Base-by-base conservation (phyloP, 164 flowering plant species). In the Buxus sempervirens region DNA sequence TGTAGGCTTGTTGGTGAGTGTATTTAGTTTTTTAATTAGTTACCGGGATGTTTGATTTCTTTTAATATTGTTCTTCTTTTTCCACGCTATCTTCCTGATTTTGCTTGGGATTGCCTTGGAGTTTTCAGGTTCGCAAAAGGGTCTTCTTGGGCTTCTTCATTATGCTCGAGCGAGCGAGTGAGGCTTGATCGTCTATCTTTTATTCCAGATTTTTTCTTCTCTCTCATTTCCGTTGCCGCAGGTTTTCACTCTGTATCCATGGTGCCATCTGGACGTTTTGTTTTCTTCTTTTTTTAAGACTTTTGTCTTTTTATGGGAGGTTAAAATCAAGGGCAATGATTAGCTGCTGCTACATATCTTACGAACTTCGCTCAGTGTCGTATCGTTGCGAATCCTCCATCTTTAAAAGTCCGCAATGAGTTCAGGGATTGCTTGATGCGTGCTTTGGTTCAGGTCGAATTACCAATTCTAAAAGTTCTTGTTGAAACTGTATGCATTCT, bases 311-410 rank as follows among this genome's bases (percentile, higher is more conserved):
- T 27, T 2, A 9, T 53, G 87, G 92, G 84, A 71, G 79, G 81
- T 64, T 77, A 75, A 53, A 71, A 76, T 69, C 85, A 67, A 64
- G 91, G 90, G 45, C 79, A 69, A 55, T 75, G 71, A 81, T 65
- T 87, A 51, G 91, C 97, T 53, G 94, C 92, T 62, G 92, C 91
- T 7, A 78, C 95, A 0, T 91, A 86, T 62, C 80, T 89, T 0
- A 91, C 89, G 76, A 91, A 91, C 64, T 85, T 84, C 70, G 76
- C 77, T n/a, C 71, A 83, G 32, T 79, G 88, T 49, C 78, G 70
- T 41, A 54, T 75, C 12, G 77, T 76, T 8, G 71, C 66, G 13
- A 68, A 71, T 18, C 14, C 6, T 54, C 57, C 77, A 66, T 64
- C 54, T 63, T 68, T 75, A 3, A 70, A 71, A 56, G 72, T 76